Evolutionary conservation across 208 protist genomes (phyloP), one percentile per base, ranked within the genome.

Genomic region (Leishmania lainsoni): DNA sequence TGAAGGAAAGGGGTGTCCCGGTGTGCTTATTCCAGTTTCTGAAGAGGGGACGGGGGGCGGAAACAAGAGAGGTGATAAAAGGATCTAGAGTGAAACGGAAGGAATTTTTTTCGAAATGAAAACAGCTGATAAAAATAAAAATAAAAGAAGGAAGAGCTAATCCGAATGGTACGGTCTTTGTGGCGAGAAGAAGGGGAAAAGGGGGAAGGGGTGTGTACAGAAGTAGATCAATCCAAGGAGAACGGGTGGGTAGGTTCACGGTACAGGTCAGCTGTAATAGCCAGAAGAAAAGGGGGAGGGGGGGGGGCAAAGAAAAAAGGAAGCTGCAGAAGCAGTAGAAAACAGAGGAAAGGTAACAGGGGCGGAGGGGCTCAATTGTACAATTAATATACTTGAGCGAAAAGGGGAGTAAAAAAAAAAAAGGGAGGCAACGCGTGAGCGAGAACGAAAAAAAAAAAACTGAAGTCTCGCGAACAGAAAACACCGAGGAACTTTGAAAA

Each of bases 61-160:
- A 29, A 26, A 72, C 39, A 12, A 72, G 20, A 16, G 39, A 8
- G 5, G 39, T 29, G 29, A 51, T 26, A 51, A 20, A 45, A 69
- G 12, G 22, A 68, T 72, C 66, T 45, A 72, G 39, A 29, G 39
- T 49, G 66, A 72, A 48, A 72, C 42, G 49, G 42, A 61, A 61
- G 0, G 22, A 51, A 26, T 51, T 29, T 32, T 9, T 29, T 26
- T 69, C 14, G 65, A 14, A 14, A 72, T 20, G 39, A 49, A 29
- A 51, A 49, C 0, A 12, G n/a, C n/a, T 10, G 0, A 5, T 29
- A n/a, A 48, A 12, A 22, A n/a, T n/a, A 12, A 22, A n/a, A 51
- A 72, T 17, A 72, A 14, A 72, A 51, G 42, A 72, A n/a, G 20
- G 59, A 66, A 66, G n/a, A 32, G 20, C 45, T 49, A 72, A 72